These are phyloP conservation scores for Dictyostelium purpureum DNA, from an alignment of 78 protist genomes.

Conservation along the genomic window DNA sequence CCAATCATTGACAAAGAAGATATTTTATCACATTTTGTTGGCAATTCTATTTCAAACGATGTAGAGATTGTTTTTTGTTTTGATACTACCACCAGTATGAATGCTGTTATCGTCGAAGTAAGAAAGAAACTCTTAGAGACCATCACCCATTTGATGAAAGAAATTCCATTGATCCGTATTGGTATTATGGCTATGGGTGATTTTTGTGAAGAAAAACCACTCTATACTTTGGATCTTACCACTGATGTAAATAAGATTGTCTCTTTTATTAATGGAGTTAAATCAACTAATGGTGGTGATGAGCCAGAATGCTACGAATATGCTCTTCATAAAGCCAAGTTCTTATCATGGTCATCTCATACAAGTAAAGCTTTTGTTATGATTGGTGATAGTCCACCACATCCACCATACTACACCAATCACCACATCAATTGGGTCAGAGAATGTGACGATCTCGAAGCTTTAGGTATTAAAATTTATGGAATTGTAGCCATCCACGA, in stretches of 20 bases:
- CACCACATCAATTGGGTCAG: constrained; percentile 64
- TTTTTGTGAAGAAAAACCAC: constrained; percentile 40
- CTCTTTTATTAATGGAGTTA: constrained; percentile 26
- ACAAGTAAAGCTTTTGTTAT: constrained; percentile 62
- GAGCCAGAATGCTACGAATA: constrained; percentile 78
- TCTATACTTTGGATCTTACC: constrained; percentile 38
- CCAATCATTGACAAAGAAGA: constrained; percentile 29
- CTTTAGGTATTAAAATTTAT: constrained; percentile 68
- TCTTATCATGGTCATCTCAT: constrained; percentile 48
- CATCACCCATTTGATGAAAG: constrained; percentile 27
- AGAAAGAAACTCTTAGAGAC: constrained; percentile 55
- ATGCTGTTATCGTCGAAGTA: constrained; percentile 48
- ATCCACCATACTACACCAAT: constrained; percentile 52
- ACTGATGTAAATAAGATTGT: constrained; percentile 28
- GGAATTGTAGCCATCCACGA: constrained; percentile 69
- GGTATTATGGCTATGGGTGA: constrained; percentile 80
- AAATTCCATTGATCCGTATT: constrained; percentile 62
- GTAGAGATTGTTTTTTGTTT: constrained; percentile 72
- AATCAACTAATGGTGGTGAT: constrained; percentile 70
- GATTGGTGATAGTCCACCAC: constrained; percentile 81
- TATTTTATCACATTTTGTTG: constrained; percentile 27
- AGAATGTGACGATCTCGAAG: constrained; percentile 44
- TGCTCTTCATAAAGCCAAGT: constrained; percentile 58
- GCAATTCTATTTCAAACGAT: constrained; percentile 40
- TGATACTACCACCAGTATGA: constrained; percentile 76